Evolutionary conservation across 2,329 filamentous ascomycete genomes (phyloP), one percentile per base, ranked within the genome.

Genomic region (Grosmannia clavigera): DNA sequence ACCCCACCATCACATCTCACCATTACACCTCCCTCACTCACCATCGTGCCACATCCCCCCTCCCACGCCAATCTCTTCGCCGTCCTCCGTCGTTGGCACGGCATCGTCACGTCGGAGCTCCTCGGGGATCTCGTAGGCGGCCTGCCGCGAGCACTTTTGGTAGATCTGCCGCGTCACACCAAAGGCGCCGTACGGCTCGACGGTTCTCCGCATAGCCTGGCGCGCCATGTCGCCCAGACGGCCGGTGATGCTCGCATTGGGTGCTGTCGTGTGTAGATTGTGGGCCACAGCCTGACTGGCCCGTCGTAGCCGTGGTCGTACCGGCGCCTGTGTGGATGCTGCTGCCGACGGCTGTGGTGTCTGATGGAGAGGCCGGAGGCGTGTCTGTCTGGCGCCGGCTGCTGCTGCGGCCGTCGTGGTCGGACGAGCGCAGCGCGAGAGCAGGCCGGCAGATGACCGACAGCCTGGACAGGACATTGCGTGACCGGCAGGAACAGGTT

Each of bases 31-130:
- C 3, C 6, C 4, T 2, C 48, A 73, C 80, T 60, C 76, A 94
- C 90, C 83, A 67, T 85, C 78, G 71, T 95, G 90, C 92, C 92
- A 96, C 78, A 85, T 87, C 14, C 86, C 85, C 29, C 79, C 78
- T 3, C 86, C 86, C 29, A 82, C 77, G 19, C 92, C 92, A 56
- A 97, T 71, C 71, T 97, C 90, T 71, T 95, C 88, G 10, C 90
- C 92, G 38, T 87, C 84, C 58, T 82, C 83, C 3, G 88, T 87
- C 71, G 84, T 86, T 33, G 84, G 81, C 58, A 94, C 81, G 55
- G 82, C 79, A 0, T 80, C 83, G 4, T 83, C 82, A 66, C 86
- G 86, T 65, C 86, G 78, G 57, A 81, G 76, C 59, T 83, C 78
- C 65, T 87, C 80, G 2, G 87, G 82, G 60, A 95, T 89, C 58